These are phyloP conservation scores for Xylaria intraflava DNA, from an alignment of 495 filamentous ascomycete genomes.

Conservation along the genomic window DNA sequence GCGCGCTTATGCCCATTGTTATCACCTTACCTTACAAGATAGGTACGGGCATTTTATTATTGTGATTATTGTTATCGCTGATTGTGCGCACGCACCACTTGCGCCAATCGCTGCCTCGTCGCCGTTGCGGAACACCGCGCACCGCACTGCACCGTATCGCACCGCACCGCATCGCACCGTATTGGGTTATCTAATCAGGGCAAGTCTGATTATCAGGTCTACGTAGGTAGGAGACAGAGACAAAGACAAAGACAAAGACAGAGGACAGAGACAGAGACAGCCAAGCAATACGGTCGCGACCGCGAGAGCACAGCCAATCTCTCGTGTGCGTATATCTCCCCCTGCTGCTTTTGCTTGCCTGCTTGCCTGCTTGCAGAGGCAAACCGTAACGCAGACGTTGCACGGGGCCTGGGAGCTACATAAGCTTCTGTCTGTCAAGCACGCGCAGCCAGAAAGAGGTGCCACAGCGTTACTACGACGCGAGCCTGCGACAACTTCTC, in stretches of 20 bases:
- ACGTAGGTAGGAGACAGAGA: background rate
- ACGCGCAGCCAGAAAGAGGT: conserved; percentile 5
- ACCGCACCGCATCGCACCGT: background rate
- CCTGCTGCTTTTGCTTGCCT: background rate
- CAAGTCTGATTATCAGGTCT: background rate
- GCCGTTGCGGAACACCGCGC: no score
- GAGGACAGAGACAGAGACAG: no score
- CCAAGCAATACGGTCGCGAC: no score
- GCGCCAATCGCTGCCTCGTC: conserved; percentile 1
- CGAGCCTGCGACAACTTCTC: conserved; percentile 4
- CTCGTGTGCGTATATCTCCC: background rate
- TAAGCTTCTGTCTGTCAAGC: conserved; percentile 7
- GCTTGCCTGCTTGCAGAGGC: background rate
- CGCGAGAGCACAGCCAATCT: background rate
- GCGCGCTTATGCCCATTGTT: background rate
- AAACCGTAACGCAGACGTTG: conserved; percentile 4
- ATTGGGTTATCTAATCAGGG: conserved; percentile 3
- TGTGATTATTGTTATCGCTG: background rate
- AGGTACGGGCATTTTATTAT: no score
- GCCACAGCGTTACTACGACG: conserved; percentile 7
- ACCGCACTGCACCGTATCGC: no score
- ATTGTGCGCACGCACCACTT: conserved; percentile 6
- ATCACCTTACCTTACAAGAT: no score
- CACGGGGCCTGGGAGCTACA: conserved; percentile 4
- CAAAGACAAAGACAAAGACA: background rate